These are phyloP conservation scores for Coelastrella sp. DNA, from an alignment of 139 green algal genomes.

Conservation along the genomic window DNA sequence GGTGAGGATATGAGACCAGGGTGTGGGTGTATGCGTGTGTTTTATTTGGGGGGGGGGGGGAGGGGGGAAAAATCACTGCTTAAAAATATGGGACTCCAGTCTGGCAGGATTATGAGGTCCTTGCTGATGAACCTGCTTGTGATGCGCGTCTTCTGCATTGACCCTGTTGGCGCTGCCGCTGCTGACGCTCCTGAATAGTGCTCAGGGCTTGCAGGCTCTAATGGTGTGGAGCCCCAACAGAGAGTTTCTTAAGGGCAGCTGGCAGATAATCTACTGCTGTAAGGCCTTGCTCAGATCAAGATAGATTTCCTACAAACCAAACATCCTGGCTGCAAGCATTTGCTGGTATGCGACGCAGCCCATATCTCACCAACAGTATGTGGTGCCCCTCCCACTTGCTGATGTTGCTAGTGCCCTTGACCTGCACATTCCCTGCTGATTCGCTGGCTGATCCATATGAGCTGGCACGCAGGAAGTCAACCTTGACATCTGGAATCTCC, in stretches of 20 bases:
- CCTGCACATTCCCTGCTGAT: conserved; percentile 47
- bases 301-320: too few relatives aligned
- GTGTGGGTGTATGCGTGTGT: too few relatives aligned
- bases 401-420: conserved; percentile 34
- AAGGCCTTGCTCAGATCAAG: neutral
- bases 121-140: too few relatives aligned
- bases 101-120: too few relatives aligned
- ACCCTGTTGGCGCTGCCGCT: neutral
- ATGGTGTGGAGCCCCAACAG: too few relatives aligned
- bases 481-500: conserved; percentile 53
- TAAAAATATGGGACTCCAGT: too few relatives aligned
- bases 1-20: neutral
- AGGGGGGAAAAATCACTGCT: too few relatives aligned
- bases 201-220: too few relatives aligned
- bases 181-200: neutral
- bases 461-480: conserved; percentile 69
- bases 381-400: conserved; percentile 14
- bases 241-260: too few relatives aligned
- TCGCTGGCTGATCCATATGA: conserved; percentile 56
- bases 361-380: conserved; percentile 63
- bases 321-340: too few relatives aligned
- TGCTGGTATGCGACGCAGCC: neutral
- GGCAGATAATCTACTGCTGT: neutral
- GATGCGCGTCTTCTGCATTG: neutral
- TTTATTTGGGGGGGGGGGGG: too few relatives aligned